Evolutionary conservation across 2,329 filamentous ascomycete genomes (phyloP), one percentile per base, ranked within the genome.

Genomic region (Scytalidium lignicola): DNA sequence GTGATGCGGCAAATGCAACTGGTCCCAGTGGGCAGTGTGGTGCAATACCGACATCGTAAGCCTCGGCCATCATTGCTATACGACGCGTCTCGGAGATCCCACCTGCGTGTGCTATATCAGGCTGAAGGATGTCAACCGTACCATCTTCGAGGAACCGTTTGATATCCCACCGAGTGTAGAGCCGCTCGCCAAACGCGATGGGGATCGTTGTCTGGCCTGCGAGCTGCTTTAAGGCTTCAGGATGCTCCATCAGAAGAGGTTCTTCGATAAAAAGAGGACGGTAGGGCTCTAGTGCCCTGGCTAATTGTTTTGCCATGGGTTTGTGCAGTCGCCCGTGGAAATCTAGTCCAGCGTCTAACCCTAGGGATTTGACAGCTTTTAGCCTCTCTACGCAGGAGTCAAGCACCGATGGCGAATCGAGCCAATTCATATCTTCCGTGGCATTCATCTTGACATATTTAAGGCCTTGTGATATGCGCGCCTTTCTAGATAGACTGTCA

Each of bases 271-370:
- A 37, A 17, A 37, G 32, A 5, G 32, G 32, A 17, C 32, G 32
- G n/a, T 37, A n/a, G 15, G 32, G 32, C 32, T 37, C 32, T 7
- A 37, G 32, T 9, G 32, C 32, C n/a, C 75, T 52, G 6, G 76
- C 77, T 5, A 82, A 68, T 55, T 81, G 77, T 55, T 80, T 80
- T 3, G 77, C 78, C 76, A 81, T 81, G 28, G 77, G 75, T 46
- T 77, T 78, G 64, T 81, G 78, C 4, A 81, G 65, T 26, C 76
- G 73, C 15, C 79, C 79, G 58, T 82, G 79, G 65, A 82, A 82
- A 55, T 82, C 79, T 23, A 82, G 68, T 2, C 74, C 79, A 4
- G 72, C 78, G 49, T 82, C 78, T 54, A 82, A 69, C 2, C 77
- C 77, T 0, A 81, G 60, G 0, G 67, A 65, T 60, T 80, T 81